A percentile compares a stretch with the other conserved stretches of the same genome.
Conservation (phyloP, 2,329 filamentous ascomycete genomes). For the Penicillium sumatraense region DNA sequence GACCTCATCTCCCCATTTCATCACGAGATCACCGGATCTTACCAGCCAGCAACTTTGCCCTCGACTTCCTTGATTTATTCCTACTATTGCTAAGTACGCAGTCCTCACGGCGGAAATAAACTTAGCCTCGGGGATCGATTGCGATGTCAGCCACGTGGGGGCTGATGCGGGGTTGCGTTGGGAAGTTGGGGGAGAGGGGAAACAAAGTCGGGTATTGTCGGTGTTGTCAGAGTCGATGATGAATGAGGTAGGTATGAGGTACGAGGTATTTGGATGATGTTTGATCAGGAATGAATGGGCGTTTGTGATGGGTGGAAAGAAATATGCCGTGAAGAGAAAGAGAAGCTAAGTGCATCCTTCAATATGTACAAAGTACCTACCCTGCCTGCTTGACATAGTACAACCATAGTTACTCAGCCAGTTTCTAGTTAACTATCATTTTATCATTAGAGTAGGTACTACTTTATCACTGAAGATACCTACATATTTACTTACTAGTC, state of each 20-base stretch:
- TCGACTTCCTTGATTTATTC: background rate
- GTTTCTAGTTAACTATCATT: no score
- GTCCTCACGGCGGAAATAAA: no score
- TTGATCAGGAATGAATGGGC: no score
- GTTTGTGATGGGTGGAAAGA: constrained; percentile 4
- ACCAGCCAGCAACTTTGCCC: background rate
- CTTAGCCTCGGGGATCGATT: background rate
- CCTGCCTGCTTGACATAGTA: no score
- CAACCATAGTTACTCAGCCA: no score
- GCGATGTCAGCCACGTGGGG: background rate
- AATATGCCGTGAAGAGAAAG: background rate
- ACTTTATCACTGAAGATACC: no score
- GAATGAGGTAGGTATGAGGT: background rate
- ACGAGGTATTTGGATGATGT: no score
- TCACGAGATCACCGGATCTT: background rate
- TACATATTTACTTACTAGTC: no score
- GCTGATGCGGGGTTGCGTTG: constrained; percentile 12
- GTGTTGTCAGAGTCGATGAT: background rate
- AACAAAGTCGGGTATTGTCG: constrained; percentile 12
- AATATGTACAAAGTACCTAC: background rate
- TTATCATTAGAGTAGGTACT: background rate
- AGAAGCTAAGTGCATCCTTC: background rate
- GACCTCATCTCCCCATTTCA: background rate
- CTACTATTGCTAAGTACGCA: no score
- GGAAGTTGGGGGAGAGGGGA: background rate